Conservation (phyloP, 345 rosid genomes). For the Geranium brycei region DNA sequence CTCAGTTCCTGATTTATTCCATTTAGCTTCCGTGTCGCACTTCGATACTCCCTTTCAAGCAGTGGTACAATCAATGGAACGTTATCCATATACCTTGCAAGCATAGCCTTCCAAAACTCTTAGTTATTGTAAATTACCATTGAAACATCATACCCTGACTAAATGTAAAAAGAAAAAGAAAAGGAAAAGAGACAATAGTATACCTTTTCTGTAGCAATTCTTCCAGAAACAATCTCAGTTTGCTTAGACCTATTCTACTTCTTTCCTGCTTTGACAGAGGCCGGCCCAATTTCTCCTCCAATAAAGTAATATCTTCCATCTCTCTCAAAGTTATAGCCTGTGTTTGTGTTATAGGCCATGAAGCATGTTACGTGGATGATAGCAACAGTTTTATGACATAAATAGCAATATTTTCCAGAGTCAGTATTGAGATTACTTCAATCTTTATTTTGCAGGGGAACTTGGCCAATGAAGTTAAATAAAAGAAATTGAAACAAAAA, state of each 20-base stretch:
- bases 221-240: conserved; percentile 71
- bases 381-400: neutral
- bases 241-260: conserved; percentile 79
- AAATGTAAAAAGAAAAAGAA: neutral
- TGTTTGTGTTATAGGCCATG: neutral
- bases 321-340: conserved; percentile 69
- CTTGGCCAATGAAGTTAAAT: too few species aligned
- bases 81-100: conserved; percentile 71
- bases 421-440: too few species aligned
- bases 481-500: too few species aligned
- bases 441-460: too few species aligned
- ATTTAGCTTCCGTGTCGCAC: conserved; percentile 48
- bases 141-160: neutral
- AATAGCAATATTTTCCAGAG: neutral
- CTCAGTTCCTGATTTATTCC: conserved; percentile 76
- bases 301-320: conserved; percentile 46
- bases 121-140: neutral
- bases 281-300: conserved; percentile 82
- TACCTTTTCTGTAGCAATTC: conserved; percentile 80
- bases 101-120: neutral
- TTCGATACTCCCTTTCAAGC: conserved; percentile 74
- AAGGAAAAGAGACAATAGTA: neutral
- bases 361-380: neutral
- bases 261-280: conserved; percentile 60
- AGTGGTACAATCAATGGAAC: conserved; percentile 85